Base-by-base conservation (phyloP, 331 rosid genomes). In the Saraca asoca region DNA sequence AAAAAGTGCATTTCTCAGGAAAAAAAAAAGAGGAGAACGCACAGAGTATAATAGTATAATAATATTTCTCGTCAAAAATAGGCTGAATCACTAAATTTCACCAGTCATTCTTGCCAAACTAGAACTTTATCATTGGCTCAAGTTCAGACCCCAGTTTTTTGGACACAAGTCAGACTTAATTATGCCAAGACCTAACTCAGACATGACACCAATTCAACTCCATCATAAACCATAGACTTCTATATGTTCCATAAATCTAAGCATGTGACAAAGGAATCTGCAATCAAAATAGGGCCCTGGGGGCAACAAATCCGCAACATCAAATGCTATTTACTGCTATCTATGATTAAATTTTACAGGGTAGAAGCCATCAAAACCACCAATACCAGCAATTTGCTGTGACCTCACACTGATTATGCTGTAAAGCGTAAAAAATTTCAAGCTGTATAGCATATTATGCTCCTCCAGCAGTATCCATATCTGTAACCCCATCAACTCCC, bases 381-480 rank as follows among this genome's bases (percentile, higher is more conserved):
- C 82, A 68, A 76, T 75, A 59, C 14, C 17, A 12, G 67, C 51
- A 72, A 56, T 69, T 55, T 7, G 53, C 75, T 52, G 41, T 68
- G 64, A 73, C 62, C 62, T 68, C 62, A 66, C 44, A 48, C 20
- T 9, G 63, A 56, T 50, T 24, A 48, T 46, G 67, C 71, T 49
- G 54, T 50, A 49, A 58, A 72, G 75, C 69, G 31, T 7, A 39
- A 12, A 18, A 50, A 18, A 35, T 17, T 51, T 69, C 66, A 44
- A 12, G 79, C 33, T 11, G 45, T 56, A 14, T 57, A 58, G 64
- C 52, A 72, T 53, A 58, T 20, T 52, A 93, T 33, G 95, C 89
- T 69, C 88, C 97, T 15, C 97, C 96, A 43, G 89, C 97, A 10
- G 95, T 88, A 64, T 93, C 98, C 98, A 90, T 88, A 60, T 93